Evolutionary conservation across 768 basidiomycete species (phyloP).

Genomic region (Phanerochaete sordida): DNA sequence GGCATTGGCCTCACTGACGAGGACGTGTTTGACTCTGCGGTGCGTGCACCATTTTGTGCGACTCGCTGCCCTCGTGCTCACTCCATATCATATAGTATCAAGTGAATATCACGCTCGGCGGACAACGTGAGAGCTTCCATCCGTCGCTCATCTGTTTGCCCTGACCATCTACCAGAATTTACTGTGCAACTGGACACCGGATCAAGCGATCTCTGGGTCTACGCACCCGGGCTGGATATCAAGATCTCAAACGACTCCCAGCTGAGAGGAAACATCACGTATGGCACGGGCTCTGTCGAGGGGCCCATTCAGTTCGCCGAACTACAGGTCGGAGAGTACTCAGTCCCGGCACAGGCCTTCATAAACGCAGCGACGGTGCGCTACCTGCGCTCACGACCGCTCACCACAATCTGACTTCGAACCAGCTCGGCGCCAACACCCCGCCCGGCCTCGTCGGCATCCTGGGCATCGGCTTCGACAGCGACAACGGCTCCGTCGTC

Average conservation of each 20-base stretch:
- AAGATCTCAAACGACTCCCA: slow-evolving; percentile 23
- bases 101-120: not conserved
- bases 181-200: slow-evolving; percentile 31
- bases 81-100: not conserved
- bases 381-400: not conserved
- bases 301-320: slow-evolving; percentile 33
- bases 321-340: slow-evolving; percentile 32
- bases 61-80: no score
- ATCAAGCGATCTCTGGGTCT: slow-evolving; percentile 30
- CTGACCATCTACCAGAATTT: slow-evolving; percentile 15
- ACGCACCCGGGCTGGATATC: not conserved
- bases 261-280: slow-evolving; percentile 27
- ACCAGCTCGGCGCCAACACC: no score
- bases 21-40: not conserved
- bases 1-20: no score
- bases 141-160: no score
- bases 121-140: not conserved
- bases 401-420: no score
- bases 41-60: no score
- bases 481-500: slow-evolving; percentile 46
- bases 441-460: slow-evolving; percentile 40
- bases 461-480: slow-evolving; percentile 50
- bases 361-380: slow-evolving; percentile 23
- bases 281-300: slow-evolving; percentile 28
- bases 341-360: slow-evolving; percentile 55